Percentiles rank a stretch among this genome's conserved stretches.
Conservation (phyloP, 495 filamentous ascomycete genomes). For the Hypoxylon cercidicola region DNA sequence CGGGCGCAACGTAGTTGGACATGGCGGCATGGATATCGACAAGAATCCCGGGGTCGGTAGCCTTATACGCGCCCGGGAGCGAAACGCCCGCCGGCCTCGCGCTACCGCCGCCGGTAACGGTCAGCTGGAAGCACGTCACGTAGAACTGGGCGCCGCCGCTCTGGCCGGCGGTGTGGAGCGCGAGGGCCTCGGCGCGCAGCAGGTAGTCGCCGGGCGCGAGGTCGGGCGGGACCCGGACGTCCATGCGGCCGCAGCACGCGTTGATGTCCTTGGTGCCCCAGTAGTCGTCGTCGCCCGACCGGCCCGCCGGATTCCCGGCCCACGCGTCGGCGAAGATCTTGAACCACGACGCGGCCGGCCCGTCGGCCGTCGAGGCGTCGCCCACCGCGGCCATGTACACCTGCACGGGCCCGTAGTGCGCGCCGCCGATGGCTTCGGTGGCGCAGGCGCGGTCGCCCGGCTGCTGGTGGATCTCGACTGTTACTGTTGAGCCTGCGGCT, state of each 20-base stretch:
- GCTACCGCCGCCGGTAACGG: conserved; percentile 45
- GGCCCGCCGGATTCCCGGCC: conserved; percentile 49
- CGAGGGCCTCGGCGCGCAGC: conserved; percentile 63
- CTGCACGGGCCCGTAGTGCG: conserved; percentile 60
- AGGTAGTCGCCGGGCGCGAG: conserved; percentile 63
- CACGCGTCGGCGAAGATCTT: conserved; percentile 63
- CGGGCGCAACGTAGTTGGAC: conserved; percentile 51
- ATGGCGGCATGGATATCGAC: conserved; percentile 59
- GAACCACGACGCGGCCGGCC: conserved; percentile 57
- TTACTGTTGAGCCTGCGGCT: conserved; percentile 57
- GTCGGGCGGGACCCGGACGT: conserved; percentile 59
- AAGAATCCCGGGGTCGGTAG: conserved; percentile 60
- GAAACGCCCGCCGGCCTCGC: conserved; percentile 52
- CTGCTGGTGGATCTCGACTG: conserved; percentile 66
- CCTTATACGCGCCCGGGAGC: conserved; percentile 61
- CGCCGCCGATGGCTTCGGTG: conserved; percentile 61
- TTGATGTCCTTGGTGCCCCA: conserved; percentile 66
- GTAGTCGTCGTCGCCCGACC: conserved; percentile 55
- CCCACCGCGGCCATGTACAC: conserved; percentile 65
- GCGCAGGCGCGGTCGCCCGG: conserved; percentile 53
- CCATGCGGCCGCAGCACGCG: conserved; percentile 62
- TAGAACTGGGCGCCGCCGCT: conserved; percentile 61
- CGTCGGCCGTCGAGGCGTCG: conserved; percentile 59
- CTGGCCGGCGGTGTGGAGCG: conserved; percentile 56
- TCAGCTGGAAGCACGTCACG: conserved; percentile 62